Percentiles rank a stretch among this genome's conserved stretches.
Conservation (phyloP, 2,329 filamentous ascomycete species). For the Colletotrichum lupini region DNA sequence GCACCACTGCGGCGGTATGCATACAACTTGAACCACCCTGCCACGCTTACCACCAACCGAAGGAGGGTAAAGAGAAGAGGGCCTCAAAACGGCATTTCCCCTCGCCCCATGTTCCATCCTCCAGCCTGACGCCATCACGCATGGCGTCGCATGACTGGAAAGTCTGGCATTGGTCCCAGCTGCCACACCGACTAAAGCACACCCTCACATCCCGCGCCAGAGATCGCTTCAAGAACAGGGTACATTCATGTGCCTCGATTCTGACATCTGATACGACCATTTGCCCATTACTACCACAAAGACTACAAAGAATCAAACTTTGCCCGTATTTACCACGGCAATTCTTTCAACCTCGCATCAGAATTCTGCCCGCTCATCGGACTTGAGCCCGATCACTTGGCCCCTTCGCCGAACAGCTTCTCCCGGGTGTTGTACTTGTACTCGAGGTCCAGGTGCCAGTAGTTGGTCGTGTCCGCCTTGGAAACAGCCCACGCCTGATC, state of each 20-base stretch:
- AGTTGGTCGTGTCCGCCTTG: slow-evolving; percentile 66
- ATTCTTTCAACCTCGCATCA: not conserved
- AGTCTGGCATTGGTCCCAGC: slow-evolving; percentile 14
- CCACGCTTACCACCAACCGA: too few relatives aligned
- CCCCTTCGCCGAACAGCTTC: slow-evolving; percentile 64
- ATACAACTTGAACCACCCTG: not conserved
- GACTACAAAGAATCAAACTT: not conserved
- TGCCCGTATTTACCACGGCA: slow-evolving; percentile 2
- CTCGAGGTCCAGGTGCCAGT: slow-evolving; percentile 70
- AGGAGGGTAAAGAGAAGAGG: not conserved
- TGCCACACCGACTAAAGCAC: slow-evolving; percentile 9
- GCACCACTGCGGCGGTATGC: slow-evolving; percentile 18
- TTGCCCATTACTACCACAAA: not conserved
- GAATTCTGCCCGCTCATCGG: not conserved
- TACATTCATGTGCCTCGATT: slow-evolving; percentile 4
- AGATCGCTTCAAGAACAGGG: not conserved
- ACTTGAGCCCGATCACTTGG: slow-evolving; percentile 43
- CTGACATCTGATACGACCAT: slow-evolving; percentile 28
- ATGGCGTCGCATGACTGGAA: slow-evolving; percentile 28
- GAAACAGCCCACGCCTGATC: slow-evolving; percentile 82
- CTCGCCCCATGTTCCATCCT: slow-evolving; percentile 4
- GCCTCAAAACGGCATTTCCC: slow-evolving; percentile 20
- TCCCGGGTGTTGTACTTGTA: slow-evolving; percentile 75
- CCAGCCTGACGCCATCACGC: slow-evolving; percentile 24
- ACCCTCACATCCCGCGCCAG: slow-evolving; percentile 6